These are phyloP conservation scores for Flaveria sonorensis DNA, from an alignment of 129 eudicot species.

Conservation along the genomic window DNA sequence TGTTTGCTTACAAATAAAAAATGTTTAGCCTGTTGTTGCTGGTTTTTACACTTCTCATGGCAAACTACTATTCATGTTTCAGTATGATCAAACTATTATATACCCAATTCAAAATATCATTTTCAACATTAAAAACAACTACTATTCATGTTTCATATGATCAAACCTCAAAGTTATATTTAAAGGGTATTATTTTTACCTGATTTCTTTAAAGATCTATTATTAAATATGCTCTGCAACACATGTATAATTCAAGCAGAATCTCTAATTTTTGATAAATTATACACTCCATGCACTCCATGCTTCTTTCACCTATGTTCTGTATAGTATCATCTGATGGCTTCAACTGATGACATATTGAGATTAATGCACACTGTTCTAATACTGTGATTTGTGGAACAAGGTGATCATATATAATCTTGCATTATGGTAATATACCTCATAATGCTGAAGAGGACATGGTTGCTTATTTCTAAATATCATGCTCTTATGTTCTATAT, in stretches of 20 bases:
- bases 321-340: neutral
- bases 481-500: neutral
- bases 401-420: conserved; percentile 7
- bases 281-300: conserved; percentile 89
- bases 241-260: conserved; percentile 44
- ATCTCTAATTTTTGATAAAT: conserved; percentile 85
- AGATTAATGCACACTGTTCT: neutral
- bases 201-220: conserved; percentile 63
- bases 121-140: neutral
- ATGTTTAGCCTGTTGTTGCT: conserved; percentile 56
- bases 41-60: conserved; percentile 63
- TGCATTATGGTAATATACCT: too few species aligned
- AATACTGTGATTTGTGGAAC: neutral
- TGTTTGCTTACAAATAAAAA: conserved; percentile 69
- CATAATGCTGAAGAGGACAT: neutral
- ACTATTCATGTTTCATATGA: neutral
- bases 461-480: conserved; percentile 11
- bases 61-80: too few species aligned
- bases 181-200: conserved; percentile 37
- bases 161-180: neutral
- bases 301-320: neutral
- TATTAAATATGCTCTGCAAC: neutral
- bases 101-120: neutral
- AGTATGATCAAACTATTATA: conserved; percentile 78
- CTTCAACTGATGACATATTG: neutral